Evolutionary conservation across 75 land plant species (phyloP).

Genomic region (Gnetum montanum): DNA sequence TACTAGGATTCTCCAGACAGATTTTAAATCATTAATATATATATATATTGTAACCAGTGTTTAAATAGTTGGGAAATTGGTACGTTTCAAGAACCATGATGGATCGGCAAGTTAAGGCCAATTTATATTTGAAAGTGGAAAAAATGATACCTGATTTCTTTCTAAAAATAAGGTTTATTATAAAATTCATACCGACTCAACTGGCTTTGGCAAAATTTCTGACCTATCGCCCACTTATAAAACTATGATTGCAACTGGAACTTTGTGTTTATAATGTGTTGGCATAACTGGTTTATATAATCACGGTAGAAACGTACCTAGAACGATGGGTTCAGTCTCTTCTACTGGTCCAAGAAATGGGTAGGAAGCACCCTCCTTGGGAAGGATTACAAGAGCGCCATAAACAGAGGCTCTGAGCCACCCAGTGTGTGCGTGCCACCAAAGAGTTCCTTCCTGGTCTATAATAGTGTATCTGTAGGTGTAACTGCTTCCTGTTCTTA

Average conservation of each 20-base stretch:
- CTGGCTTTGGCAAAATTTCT: neutral
- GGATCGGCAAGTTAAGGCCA: too few species aligned
- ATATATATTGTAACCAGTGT: too few species aligned
- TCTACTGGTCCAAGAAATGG: conserved; percentile 10
- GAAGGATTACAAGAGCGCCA: conserved; percentile 19
- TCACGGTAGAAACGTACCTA: conserved; percentile 7
- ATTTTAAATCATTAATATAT: neutral
- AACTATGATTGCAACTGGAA: neutral
- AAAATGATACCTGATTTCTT: neutral
- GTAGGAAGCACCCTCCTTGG: conserved; percentile 8
- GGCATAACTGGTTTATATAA: neutral
- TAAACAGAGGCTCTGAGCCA: conserved; percentile 38
- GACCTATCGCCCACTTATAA: too few species aligned
- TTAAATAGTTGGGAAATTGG: too few species aligned
- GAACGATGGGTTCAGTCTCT: conserved; percentile 12
- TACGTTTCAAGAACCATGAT: too few species aligned
- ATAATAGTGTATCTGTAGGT: conserved; percentile 11
- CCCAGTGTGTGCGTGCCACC: conserved; percentile 4
- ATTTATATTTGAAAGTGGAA: too few species aligned
- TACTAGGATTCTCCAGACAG: neutral
- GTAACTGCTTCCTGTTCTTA: conserved; percentile 1
- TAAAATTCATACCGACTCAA: neutral
- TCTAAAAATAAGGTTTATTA: neutral
- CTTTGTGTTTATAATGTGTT: neutral
- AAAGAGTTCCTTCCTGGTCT: conserved; percentile 23